Conservation (phyloP, 176 grass and related monocot species). For the Guadua angustifolia region DNA sequence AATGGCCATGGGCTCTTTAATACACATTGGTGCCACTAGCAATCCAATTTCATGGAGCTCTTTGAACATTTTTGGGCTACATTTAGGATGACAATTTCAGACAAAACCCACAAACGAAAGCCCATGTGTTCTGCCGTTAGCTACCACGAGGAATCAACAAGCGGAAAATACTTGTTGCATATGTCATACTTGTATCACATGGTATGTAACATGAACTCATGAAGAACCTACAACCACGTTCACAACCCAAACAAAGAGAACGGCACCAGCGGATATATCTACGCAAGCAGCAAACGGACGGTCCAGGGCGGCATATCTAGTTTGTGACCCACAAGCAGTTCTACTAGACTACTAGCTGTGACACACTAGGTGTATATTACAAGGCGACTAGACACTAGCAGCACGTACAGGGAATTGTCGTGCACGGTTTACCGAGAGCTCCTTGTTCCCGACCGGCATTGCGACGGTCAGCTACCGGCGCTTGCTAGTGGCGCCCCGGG, state of each 20-base stretch:
- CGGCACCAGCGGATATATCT: neutral
- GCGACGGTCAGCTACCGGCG: neutral
- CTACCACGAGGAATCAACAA: too few relatives aligned
- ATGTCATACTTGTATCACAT: too few relatives aligned
- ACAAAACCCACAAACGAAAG: too few relatives aligned
- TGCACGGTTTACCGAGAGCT: neutral
- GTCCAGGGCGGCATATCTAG: constrained; percentile 18
- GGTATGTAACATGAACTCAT: too few relatives aligned
- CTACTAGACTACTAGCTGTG: constrained; percentile 33
- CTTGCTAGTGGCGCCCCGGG: constrained; percentile 46
- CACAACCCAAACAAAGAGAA: neutral
- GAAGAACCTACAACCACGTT: neutral
- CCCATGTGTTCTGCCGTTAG: too few relatives aligned
- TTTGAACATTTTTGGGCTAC: too few relatives aligned
- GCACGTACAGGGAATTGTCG: neutral
- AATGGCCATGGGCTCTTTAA: too few relatives aligned
- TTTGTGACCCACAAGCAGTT: constrained; percentile 18
- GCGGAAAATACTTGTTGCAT: too few relatives aligned
- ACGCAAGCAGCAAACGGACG: constrained; percentile 6
- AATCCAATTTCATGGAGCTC: too few relatives aligned
- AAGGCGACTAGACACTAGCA: constrained; percentile 64
- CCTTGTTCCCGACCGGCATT: constrained; percentile 1
- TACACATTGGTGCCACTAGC: too few relatives aligned
- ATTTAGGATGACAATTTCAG: too few relatives aligned
- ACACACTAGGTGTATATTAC: constrained; percentile 53